Percentiles rank a stretch among this genome's conserved stretches.
phyloP scores from a whole-genome alignment of 2,329 filamentous ascomycete species.

The Lomentospora prolificans region DNA sequence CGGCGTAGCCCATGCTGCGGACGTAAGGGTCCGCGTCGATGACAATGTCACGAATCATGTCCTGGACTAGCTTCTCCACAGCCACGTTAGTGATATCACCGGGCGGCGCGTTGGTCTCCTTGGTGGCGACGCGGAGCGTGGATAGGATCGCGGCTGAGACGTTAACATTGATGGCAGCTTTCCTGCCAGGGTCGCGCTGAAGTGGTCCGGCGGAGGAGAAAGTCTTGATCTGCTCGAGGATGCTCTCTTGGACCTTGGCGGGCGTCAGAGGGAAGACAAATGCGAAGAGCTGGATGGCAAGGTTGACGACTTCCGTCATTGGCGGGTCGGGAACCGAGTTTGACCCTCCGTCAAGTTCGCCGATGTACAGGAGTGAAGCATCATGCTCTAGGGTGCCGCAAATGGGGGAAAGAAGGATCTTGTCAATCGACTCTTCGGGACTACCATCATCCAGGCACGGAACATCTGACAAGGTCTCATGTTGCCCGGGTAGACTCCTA shows the following conservation, averaged over 20 bases:
- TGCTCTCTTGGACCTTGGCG: conserved; percentile 88
- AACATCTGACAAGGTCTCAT: conserved; percentile 28
- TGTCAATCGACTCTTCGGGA: conserved; percentile 56
- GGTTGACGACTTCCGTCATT: conserved; percentile 86
- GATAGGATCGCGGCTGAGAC: conserved; percentile 72
- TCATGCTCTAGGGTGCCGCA: conserved; percentile 84
- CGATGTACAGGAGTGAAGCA: conserved; percentile 67
- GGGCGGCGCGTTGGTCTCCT: conserved; percentile 62
- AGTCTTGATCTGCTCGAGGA: conserved; percentile 84
- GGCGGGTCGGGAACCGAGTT: conserved; percentile 59
- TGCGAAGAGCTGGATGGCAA: conserved; percentile 86
- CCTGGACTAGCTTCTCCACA: conserved; percentile 77
- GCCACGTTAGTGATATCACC: conserved; percentile 66
- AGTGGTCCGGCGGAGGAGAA: conserved; percentile 74
- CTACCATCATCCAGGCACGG: conserved; percentile 40
- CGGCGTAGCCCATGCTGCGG: conserved; percentile 74
- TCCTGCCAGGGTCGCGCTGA: conserved; percentile 78
- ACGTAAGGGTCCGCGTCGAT: conserved; percentile 78
- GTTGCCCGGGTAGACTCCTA: conserved; percentile 59
- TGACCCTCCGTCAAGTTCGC: conserved; percentile 30
- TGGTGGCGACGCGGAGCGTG: conserved; percentile 73
- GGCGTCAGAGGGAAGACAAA: conserved; percentile 83
- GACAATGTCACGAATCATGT: conserved; percentile 62
- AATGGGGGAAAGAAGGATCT: conserved; percentile 56
- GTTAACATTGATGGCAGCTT: conserved; percentile 85